Percentiles rank a stretch among this genome's conserved stretches.
These are phyloP conservation scores for Hypoxylon cercidicola DNA, from an alignment of 495 filamentous ascomycete species.

Conservation along the genomic window DNA sequence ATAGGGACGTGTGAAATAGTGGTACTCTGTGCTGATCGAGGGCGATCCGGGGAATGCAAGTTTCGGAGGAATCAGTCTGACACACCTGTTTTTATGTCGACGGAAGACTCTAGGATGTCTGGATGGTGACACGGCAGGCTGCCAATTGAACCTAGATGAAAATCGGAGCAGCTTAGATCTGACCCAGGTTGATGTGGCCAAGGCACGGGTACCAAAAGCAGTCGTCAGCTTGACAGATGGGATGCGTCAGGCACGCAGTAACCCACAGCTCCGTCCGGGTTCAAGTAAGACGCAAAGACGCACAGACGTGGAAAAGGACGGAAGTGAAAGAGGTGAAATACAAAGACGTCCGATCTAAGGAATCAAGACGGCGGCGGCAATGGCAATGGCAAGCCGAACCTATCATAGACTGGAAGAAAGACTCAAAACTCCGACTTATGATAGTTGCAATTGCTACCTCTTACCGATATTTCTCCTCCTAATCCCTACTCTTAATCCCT, in stretches of 20 bases:
- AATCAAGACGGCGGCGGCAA: too few species aligned
- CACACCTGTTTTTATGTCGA: conserved; percentile 43
- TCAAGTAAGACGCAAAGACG: conserved; percentile 12
- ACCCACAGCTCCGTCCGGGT: neutral
- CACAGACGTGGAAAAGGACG: neutral
- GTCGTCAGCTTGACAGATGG: conserved; percentile 33
- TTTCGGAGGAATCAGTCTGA: conserved; percentile 29
- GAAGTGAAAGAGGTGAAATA: conserved; percentile 1
- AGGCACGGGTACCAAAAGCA: conserved; percentile 21
- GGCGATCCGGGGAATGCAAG: conserved; percentile 40
- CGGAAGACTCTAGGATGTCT: conserved; percentile 12
- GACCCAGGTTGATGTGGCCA: conserved; percentile 32
- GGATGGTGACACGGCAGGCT: conserved; percentile 25
- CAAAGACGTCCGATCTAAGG: conserved; percentile 2
- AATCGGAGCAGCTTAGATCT: conserved; percentile 37
- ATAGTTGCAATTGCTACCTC: neutral
- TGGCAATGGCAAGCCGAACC: too few species aligned
- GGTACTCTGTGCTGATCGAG: conserved; percentile 27
- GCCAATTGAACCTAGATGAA: conserved; percentile 39
- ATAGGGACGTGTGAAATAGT: neutral
- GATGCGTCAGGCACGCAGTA: conserved; percentile 31
- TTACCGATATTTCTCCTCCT: conserved; percentile 40
- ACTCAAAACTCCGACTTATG: neutral
- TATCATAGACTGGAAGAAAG: neutral
- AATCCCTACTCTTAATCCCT: conserved; percentile 26